Evolutionary conservation across 345 rosid species (phyloP).

Genomic region (Gossypium bickii): DNA sequence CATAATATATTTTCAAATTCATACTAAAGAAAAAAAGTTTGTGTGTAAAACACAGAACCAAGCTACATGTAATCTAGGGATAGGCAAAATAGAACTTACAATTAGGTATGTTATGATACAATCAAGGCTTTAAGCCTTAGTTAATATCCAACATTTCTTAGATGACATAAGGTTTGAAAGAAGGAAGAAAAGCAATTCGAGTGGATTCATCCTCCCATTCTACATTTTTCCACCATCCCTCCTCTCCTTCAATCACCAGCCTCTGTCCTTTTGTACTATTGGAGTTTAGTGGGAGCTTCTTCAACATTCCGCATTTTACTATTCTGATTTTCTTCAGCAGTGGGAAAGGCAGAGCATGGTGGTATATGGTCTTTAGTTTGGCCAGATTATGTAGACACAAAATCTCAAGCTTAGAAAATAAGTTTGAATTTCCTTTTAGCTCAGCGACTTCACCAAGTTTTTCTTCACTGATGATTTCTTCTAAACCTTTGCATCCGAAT

Average conservation of each 20-base stretch:
- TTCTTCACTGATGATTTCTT: not conserved
- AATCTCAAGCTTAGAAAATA: fast-evolving
- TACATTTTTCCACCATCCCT: not conserved
- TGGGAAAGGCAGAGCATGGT: not conserved
- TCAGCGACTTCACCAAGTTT: not conserved
- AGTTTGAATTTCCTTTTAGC: not conserved
- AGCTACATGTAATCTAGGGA: not conserved
- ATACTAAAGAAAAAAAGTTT: no score
- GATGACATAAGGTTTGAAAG: not conserved
- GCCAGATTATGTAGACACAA: fast-evolving
- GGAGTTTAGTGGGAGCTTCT: not conserved
- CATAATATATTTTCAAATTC: no score
- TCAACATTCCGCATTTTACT: not conserved
- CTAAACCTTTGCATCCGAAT: fast-evolving
- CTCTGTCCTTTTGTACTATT: not conserved
- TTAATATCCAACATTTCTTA: not conserved
- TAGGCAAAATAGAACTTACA: not conserved
- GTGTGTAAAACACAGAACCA: no score
- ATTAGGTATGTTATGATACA: not conserved
- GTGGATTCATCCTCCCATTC: not conserved
- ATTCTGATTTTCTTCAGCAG: not conserved
- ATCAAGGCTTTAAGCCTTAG: not conserved
- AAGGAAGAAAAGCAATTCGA: not conserved
- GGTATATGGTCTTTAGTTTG: not conserved
- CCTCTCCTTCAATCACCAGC: not conserved